Conservation (phyloP, 768 basidiomycete species). For the Trametes cingulata region DNA sequence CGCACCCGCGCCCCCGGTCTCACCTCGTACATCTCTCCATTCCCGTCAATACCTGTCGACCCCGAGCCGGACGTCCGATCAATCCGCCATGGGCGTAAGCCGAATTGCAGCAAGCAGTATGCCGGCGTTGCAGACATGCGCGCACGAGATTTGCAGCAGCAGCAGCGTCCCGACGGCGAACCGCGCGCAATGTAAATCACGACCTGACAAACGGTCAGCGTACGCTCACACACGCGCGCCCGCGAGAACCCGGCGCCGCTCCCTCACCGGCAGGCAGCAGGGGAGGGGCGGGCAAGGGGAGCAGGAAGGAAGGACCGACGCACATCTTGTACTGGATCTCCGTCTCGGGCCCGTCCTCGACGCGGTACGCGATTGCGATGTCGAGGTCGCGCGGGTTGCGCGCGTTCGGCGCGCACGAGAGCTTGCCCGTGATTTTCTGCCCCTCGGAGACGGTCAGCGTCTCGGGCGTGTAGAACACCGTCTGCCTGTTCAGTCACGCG, state of each 20-base stretch:
- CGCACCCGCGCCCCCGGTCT: not conserved
- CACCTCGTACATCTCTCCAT: not conserved
- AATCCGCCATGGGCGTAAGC: not conserved
- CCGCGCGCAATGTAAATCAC: slow-evolving; percentile 41
- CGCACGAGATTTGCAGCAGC: not conserved
- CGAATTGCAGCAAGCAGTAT: not conserved
- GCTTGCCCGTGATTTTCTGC: slow-evolving; percentile 68
- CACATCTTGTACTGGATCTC: slow-evolving; percentile 83
- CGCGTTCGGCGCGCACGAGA: slow-evolving; percentile 85
- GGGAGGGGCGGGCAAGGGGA: slow-evolving; percentile 2
- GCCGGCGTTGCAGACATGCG: not conserved
- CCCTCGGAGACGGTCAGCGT: slow-evolving; percentile 70
- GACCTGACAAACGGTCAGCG: slow-evolving; percentile 78
- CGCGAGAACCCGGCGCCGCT: not conserved
- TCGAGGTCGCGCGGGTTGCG: slow-evolving; percentile 96
- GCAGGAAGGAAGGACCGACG: slow-evolving; percentile 46
- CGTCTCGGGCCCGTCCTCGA: slow-evolving; percentile 29
- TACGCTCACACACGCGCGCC: slow-evolving; percentile 29
- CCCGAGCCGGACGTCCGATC: slow-evolving; percentile 3
- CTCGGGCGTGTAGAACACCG: slow-evolving; percentile 93
- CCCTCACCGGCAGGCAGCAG: not conserved
- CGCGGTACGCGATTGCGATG: slow-evolving; percentile 73
- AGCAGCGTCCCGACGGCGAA: slow-evolving; percentile 2
- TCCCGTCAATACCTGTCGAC: slow-evolving; percentile 4
- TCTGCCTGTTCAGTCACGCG: slow-evolving; percentile 60